phyloP scores from a whole-genome alignment of 2,329 filamentous ascomycete genomes.

The Diaporthe sp. region DNA sequence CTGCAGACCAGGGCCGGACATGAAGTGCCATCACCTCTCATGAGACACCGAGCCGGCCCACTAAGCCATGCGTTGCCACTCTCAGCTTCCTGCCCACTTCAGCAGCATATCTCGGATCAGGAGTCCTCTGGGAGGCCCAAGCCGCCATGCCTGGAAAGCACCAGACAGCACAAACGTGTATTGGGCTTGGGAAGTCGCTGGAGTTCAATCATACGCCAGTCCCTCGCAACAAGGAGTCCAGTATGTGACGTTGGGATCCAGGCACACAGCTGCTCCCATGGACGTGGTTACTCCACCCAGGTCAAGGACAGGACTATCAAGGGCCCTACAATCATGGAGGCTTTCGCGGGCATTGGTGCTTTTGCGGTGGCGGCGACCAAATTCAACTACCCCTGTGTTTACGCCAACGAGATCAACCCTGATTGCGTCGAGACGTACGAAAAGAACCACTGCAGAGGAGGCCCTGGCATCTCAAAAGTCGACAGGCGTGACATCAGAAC shows the following conservation, averaged over 20 bases:
- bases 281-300: background rate
- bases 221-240: background rate
- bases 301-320: background rate
- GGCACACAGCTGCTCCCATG: background rate
- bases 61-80: background rate
- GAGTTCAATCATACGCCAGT: background rate
- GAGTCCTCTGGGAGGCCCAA: background rate
- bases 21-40: background rate
- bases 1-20: background rate
- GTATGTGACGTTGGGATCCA: background rate
- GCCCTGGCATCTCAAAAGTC: background rate
- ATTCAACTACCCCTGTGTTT: background rate
- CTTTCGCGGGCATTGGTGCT: background rate
- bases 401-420: background rate
- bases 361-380: background rate
- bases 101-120: background rate
- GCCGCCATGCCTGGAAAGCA: background rate
- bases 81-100: background rate
- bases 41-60: no score
- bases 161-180: background rate
- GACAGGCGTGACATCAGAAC: background rate
- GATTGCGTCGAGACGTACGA: background rate
- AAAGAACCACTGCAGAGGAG: constrained; percentile 2
- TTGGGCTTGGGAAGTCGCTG: background rate
- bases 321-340: background rate